Evolutionary conservation across 306 rosid genomes (phyloP).

Genomic region (Luffa aegyptiaca): DNA sequence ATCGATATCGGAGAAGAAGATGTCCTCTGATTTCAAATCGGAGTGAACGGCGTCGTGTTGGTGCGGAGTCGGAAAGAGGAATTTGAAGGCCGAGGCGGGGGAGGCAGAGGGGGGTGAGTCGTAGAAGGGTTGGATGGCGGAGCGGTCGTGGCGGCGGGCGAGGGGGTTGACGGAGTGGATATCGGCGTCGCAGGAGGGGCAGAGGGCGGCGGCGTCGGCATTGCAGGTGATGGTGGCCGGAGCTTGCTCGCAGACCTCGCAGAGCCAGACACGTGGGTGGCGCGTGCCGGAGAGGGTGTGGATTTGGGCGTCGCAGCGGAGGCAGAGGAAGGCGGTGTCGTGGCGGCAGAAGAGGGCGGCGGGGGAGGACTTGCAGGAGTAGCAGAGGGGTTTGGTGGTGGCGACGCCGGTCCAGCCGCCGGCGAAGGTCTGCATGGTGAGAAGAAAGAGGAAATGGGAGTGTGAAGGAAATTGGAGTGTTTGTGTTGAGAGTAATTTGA

Average conservation of each 20-base stretch:
- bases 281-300: constrained; percentile 47
- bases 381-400: constrained; percentile 38
- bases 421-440: constrained; percentile 19
- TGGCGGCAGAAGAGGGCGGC: constrained; percentile 60
- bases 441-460: not conserved
- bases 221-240: constrained; percentile 85
- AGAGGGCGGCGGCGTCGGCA: constrained; percentile 86
- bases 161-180: constrained; percentile 90
- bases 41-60: constrained; percentile 8
- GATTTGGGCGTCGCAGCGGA: constrained; percentile 53
- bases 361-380: constrained; percentile 46
- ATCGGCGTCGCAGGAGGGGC: constrained; percentile 74
- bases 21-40: constrained; percentile 36
- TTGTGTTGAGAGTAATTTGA: not conserved
- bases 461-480: not conserved
- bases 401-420: constrained; percentile 27
- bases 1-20: constrained; percentile 57
- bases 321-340: constrained; percentile 61
- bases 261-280: constrained; percentile 85
- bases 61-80: constrained; percentile 15
- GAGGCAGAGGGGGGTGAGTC: constrained; percentile 42
- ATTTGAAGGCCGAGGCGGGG: constrained; percentile 25
- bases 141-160: constrained; percentile 83
- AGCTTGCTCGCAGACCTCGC: constrained; percentile 90
- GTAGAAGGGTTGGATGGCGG: constrained; percentile 66